Evolutionary conservation across 495 filamentous ascomycete genomes (phyloP).

Genomic region (Annulohypoxylon stygium): DNA sequence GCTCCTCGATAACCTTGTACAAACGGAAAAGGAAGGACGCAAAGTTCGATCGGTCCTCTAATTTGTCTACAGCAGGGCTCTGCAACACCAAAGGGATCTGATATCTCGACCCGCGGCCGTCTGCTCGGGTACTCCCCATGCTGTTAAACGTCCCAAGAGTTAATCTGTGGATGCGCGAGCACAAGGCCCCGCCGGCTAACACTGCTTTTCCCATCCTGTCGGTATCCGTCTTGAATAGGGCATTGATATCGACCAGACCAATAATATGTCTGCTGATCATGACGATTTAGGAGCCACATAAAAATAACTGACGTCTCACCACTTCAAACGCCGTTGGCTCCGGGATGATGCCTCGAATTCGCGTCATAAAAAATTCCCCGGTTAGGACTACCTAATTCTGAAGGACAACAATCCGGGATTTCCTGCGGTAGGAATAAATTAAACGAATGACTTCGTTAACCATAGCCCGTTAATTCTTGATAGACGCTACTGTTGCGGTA

Average conservation of each 20-base stretch:
- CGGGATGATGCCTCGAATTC: conserved; percentile 1
- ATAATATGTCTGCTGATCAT: conserved; percentile 12
- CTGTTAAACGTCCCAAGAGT: conserved; percentile 10
- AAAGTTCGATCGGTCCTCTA: conserved; percentile 4
- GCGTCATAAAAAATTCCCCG: neutral
- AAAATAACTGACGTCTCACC: conserved; percentile 19
- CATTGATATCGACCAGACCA: conserved; percentile 13
- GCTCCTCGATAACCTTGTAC: conserved; percentile 12
- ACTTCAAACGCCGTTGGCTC: conserved; percentile 13
- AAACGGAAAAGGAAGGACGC: conserved; percentile 4
- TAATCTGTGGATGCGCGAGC: conserved; percentile 28
- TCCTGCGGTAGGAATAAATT: neutral
- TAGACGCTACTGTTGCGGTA: neutral
- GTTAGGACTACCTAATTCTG: conserved; percentile 14
- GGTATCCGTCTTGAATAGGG: conserved; percentile 39
- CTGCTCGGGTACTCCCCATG: conserved; percentile 26
- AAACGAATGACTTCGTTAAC: neutral
- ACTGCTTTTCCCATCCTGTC: conserved; percentile 37
- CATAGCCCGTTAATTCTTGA: neutral
- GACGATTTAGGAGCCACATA: neutral
- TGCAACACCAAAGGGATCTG: conserved; percentile 19
- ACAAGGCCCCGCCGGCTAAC: conserved; percentile 25
- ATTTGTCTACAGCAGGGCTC: conserved; percentile 4
- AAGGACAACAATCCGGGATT: neutral
- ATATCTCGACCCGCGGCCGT: conserved; percentile 17